Percentiles rank a stretch among this genome's conserved stretches.
These are phyloP conservation scores for Chaetothyriales sp. DNA, from an alignment of 2,329 filamentous ascomycete genomes.

Conservation along the genomic window DNA sequence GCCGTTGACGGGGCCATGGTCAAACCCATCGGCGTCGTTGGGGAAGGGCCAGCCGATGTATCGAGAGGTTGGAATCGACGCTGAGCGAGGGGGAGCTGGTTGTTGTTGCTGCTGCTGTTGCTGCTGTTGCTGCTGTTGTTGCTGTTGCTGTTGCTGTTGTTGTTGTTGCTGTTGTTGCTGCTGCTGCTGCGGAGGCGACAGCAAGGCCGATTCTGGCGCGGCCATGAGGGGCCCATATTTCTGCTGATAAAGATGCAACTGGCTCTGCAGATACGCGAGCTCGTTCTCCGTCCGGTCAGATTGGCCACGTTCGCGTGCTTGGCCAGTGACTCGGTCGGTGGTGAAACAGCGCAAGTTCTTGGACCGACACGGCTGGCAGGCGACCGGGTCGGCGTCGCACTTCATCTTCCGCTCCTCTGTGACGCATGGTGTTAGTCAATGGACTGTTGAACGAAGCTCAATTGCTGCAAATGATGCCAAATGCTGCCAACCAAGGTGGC, in stretches of 20 bases:
- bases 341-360: conserved; percentile 66
- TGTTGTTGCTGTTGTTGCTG: background rate
- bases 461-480: too few relatives aligned
- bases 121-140: background rate
- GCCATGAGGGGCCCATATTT: conserved; percentile 24
- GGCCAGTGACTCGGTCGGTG: conserved; percentile 73
- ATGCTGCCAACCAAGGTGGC: too few relatives aligned
- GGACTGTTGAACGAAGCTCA: background rate
- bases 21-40: conserved; percentile 5
- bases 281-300: conserved; percentile 61
- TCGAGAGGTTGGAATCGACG: conserved; percentile 8
- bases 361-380: conserved; percentile 66
- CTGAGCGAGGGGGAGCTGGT: background rate
- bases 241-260: conserved; percentile 53
- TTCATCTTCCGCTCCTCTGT: conserved; percentile 65
- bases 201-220: background rate
- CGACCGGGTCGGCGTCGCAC: conserved; percentile 65
- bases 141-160: background rate
- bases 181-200: conserved; percentile 2
- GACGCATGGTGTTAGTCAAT: background rate
- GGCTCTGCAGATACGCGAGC: conserved; percentile 49
- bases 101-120: background rate
- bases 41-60: conserved; percentile 16
- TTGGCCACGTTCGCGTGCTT: conserved; percentile 64
- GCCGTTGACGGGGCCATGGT: conserved; percentile 39